phyloP scores from a whole-genome alignment of 768 basidiomycete species.

The Macrolepiota dolichaula region DNA sequence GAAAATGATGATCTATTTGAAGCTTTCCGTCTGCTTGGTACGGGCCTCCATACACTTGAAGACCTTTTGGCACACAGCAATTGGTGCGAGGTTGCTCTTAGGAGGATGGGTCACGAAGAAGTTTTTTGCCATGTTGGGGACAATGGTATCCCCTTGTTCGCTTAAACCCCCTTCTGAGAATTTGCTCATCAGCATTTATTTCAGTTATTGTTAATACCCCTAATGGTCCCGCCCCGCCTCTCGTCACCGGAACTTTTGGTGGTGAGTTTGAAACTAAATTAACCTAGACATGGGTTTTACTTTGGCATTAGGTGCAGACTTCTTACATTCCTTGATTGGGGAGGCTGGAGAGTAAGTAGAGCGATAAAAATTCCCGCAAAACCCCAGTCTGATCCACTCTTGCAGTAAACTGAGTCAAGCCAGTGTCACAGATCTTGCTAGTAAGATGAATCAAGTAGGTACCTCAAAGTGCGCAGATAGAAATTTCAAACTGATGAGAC shows the following conservation, averaged over 20 bases:
- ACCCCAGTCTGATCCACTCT: conserved; percentile 2
- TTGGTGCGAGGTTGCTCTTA: conserved; percentile 73
- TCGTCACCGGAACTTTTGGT: conserved; percentile 71
- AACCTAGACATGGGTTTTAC: neutral
- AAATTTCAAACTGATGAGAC: neutral
- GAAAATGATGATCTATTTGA: conserved; percentile 59
- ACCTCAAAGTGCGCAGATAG: neutral
- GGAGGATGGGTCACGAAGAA: conserved; percentile 63
- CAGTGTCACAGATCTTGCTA: conserved; percentile 54
- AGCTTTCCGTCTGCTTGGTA: conserved; percentile 70
- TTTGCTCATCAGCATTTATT: conserved; percentile 7
- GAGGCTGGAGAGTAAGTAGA: conserved; percentile 57
- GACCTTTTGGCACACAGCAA: conserved; percentile 78
- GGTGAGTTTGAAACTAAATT: conserved; percentile 21
- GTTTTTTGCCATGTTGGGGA: conserved; percentile 84
- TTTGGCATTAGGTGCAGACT: conserved; percentile 43
- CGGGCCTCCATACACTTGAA: conserved; percentile 65
- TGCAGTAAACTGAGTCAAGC: conserved; percentile 55
- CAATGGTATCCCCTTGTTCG: conserved; percentile 29
- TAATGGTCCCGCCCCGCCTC: conserved; percentile 53
- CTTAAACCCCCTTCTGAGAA: neutral
- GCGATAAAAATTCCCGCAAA: neutral
- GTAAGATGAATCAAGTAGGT: conserved; percentile 43
- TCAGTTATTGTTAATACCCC: conserved; percentile 48
- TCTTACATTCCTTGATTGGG: conserved; percentile 61